These are phyloP conservation scores for Leptomonas seymouri DNA, from an alignment of 208 protist species.

Conservation along the genomic window DNA sequence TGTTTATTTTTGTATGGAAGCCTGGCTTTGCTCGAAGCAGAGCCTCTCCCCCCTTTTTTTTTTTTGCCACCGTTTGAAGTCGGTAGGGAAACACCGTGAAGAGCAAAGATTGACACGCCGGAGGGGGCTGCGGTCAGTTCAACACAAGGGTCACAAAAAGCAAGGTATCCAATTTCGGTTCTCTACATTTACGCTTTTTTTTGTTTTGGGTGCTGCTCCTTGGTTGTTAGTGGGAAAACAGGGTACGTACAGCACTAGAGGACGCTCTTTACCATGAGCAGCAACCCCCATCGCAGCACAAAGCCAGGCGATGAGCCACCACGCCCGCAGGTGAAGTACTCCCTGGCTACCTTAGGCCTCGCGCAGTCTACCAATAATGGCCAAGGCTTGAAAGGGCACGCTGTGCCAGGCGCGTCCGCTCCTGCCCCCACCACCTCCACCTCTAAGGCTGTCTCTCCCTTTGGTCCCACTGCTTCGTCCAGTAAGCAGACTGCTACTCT, in stretches of 20 bases:
- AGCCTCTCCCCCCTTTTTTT: too few relatives aligned
- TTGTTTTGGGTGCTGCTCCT: too few relatives aligned
- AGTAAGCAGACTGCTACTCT: not conserved
- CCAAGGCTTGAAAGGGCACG: slow-evolving; percentile 6
- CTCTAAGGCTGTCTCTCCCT: not conserved
- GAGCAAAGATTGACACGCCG: too few relatives aligned
- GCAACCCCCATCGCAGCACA: not conserved
- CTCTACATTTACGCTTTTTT: too few relatives aligned
- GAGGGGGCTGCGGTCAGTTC: not conserved
- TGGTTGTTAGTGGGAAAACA: too few relatives aligned
- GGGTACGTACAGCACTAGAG: not conserved
- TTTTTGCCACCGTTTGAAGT: too few relatives aligned
- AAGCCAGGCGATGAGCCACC: not conserved
- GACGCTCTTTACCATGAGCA: slow-evolving; percentile 2
- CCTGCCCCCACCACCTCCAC: not conserved
- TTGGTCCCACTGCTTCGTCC: not conserved
- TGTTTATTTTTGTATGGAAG: not conserved
- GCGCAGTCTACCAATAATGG: slow-evolving; percentile 12
- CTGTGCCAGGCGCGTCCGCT: not conserved
- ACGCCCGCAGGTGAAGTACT: slow-evolving; percentile 32
- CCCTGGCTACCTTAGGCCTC: slow-evolving; percentile 25
- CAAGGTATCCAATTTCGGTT: too few relatives aligned
- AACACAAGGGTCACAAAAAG: not conserved
- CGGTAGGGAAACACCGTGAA: too few relatives aligned
- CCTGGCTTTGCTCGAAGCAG: too few relatives aligned